Conservation (phyloP, 78 protist species). For the Mantamonas sphyraenae region DNA sequence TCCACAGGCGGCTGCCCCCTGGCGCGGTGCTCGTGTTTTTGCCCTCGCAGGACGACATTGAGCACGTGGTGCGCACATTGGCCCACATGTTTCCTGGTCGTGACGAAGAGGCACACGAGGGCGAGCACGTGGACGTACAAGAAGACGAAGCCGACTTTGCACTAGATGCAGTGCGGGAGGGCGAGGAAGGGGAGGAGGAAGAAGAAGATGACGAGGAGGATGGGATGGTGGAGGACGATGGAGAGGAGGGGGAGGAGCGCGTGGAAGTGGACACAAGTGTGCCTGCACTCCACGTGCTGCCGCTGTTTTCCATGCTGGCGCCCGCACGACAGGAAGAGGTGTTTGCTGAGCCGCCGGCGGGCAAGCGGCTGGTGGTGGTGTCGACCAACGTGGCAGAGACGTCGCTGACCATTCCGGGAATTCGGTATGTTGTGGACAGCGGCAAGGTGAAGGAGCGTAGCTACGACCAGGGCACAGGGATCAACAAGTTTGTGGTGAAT, state of each 20-base stretch:
- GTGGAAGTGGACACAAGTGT: conserved; percentile 17
- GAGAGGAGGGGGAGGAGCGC: not conserved
- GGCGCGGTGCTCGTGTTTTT: too few relatives aligned
- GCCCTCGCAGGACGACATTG: conserved; percentile 24
- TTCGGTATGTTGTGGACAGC: conserved; percentile 80
- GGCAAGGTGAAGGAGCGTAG: conserved; percentile 65
- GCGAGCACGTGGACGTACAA: conserved; percentile 7
- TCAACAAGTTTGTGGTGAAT: conserved; percentile 45
- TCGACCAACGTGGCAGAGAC: conserved; percentile 99
- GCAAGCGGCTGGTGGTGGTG: conserved; percentile 81
- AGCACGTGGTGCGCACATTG: not conserved
- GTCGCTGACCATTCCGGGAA: conserved; percentile 93
- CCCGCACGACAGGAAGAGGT: conserved; percentile 6
- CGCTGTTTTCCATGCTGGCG: conserved; percentile 85
- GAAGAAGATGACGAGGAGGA: conserved; percentile 16
- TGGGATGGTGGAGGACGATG: conserved; percentile 13
- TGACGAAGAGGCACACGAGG: not conserved
- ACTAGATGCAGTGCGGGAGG: not conserved
- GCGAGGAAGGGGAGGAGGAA: conserved; percentile 25
- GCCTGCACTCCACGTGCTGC: conserved; percentile 67
- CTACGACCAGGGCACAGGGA: conserved; percentile 45
- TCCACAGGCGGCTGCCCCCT: conserved; percentile 78
- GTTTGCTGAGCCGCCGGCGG: conserved; percentile 53
- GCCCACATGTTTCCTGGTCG: too few relatives aligned
- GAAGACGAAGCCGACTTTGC: conserved; percentile 11